phyloP scores from a whole-genome alignment of 139 green algal genomes.

The Dunaliella sp. region DNA sequence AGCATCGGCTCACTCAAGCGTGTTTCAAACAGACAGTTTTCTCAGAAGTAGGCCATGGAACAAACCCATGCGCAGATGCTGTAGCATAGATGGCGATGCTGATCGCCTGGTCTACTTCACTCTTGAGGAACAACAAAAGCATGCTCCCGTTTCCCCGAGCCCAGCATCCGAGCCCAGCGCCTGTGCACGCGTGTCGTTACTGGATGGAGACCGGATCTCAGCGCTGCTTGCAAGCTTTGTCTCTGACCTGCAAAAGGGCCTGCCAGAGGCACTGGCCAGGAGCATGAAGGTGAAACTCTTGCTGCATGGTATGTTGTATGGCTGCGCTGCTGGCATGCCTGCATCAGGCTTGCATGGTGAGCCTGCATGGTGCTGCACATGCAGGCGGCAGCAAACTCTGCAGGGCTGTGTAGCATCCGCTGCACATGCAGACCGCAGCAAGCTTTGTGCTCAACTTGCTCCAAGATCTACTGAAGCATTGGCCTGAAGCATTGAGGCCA shows the following conservation, averaged over 20 bases:
- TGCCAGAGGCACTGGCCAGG: constrained; percentile 38
- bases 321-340: too few species aligned
- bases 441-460: neutral
- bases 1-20: too few species aligned
- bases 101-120: constrained; percentile 96
- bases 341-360: too few species aligned
- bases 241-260: constrained; percentile 48
- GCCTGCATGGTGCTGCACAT: too few species aligned
- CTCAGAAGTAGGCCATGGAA: too few species aligned
- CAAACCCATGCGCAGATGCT: constrained; percentile 42
- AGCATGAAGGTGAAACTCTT: constrained; percentile 14
- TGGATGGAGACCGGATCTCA: constrained; percentile 96
- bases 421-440: too few species aligned
- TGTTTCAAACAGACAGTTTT: too few species aligned
- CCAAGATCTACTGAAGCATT: neutral
- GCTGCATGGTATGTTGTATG: neutral
- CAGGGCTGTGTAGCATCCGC: too few species aligned
- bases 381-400: too few species aligned
- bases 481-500: too few species aligned
- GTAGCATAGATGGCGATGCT: constrained; percentile 90
- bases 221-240: constrained; percentile 72
- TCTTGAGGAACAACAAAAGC: neutral
- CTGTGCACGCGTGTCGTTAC: constrained; percentile 43
- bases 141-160: neutral
- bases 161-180: neutral